phyloP scores from a whole-genome alignment of 371 early-diverging fungal genomes.

The Mortierella sp. region DNA sequence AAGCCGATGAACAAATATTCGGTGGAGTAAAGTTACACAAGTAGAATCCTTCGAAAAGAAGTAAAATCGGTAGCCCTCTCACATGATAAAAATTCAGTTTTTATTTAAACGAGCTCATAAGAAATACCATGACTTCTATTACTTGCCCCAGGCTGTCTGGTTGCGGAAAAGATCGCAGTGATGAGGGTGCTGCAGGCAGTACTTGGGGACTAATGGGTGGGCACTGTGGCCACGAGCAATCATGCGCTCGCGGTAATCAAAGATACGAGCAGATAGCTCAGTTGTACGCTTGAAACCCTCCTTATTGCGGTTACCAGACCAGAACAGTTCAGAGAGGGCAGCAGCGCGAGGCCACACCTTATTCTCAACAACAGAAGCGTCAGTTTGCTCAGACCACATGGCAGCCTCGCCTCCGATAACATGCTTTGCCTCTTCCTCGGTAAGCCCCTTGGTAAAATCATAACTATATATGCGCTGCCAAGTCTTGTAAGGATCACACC shows the following conservation, averaged over 20 bases:
- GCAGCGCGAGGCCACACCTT: slow-evolving; percentile 82
- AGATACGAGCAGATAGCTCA: slow-evolving; percentile 76
- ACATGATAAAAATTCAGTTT: too few relatives aligned
- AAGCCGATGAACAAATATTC: too few relatives aligned
- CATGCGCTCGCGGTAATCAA: slow-evolving; percentile 81
- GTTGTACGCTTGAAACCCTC: slow-evolving; percentile 67
- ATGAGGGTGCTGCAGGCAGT: slow-evolving; percentile 78
- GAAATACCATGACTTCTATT: too few relatives aligned
- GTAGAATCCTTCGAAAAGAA: too few relatives aligned
- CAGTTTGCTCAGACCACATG: slow-evolving; percentile 83
- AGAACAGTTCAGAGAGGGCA: slow-evolving; percentile 79
- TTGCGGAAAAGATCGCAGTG: slow-evolving; percentile 64
- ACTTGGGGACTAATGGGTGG: slow-evolving; percentile 77
- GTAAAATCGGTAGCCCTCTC: too few relatives aligned
- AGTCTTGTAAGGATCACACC: slow-evolving; percentile 86
- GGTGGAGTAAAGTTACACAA: too few relatives aligned
- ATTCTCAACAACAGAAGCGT: slow-evolving; percentile 70
- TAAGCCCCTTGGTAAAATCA: slow-evolving; percentile 72
- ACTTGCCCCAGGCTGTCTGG: slow-evolving; percentile 51
- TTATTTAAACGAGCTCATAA: too few relatives aligned
- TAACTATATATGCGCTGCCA: slow-evolving; percentile 86
- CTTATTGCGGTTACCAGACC: slow-evolving; percentile 77
- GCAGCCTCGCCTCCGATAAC: slow-evolving; percentile 73
- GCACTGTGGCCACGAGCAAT: slow-evolving; percentile 76
- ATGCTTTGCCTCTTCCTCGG: slow-evolving; percentile 61